Conservation (phyloP, 345 rosid genomes). For the Aquilaria yunnanensis region DNA sequence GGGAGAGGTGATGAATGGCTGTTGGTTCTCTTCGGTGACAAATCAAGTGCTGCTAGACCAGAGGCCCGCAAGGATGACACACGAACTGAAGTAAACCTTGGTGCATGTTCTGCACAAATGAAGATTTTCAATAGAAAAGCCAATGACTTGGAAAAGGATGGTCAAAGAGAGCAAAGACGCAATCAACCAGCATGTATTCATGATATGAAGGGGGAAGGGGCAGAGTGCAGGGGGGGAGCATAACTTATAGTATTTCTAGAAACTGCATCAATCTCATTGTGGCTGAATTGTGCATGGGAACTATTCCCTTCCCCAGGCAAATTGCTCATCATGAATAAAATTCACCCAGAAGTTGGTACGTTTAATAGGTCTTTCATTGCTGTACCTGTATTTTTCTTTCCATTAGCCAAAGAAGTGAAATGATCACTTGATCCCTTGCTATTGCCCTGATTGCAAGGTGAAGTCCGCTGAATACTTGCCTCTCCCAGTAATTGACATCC, state of each 20-base stretch:
- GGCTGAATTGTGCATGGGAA: too few species aligned
- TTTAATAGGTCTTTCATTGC: slow-evolving; percentile 1
- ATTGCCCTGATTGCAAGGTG: slow-evolving; percentile 8
- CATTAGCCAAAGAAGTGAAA: slow-evolving; percentile 14
- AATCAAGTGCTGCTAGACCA: slow-evolving; percentile 45
- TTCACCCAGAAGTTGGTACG: too few species aligned
- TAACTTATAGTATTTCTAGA: too few species aligned
- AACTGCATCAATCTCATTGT: too few species aligned
- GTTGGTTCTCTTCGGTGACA: slow-evolving; percentile 16
- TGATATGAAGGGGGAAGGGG: too few species aligned
- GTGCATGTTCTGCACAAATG: slow-evolving; percentile 29
- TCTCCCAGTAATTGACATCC: slow-evolving; percentile 16
- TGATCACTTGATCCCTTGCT: slow-evolving; percentile 11
- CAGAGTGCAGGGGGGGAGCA: too few species aligned
- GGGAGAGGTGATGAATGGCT: slow-evolving; percentile 19
- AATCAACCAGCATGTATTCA: too few species aligned
- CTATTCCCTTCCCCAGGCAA: too few species aligned
- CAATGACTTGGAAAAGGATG: neutral
- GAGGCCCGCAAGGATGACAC: slow-evolving; percentile 63
- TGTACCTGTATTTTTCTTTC: slow-evolving; percentile 31
- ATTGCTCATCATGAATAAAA: too few species aligned
- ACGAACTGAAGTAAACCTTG: slow-evolving; percentile 67
- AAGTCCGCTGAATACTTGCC: slow-evolving; percentile 15
- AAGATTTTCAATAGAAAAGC: slow-evolving; percentile 8
- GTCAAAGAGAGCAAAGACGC: too few species aligned